Percentiles rank a stretch among this genome's conserved stretches.
Evolutionary conservation across 2,329 filamentous ascomycete genomes (phyloP).

Genomic region (Beauveria sp.): DNA sequence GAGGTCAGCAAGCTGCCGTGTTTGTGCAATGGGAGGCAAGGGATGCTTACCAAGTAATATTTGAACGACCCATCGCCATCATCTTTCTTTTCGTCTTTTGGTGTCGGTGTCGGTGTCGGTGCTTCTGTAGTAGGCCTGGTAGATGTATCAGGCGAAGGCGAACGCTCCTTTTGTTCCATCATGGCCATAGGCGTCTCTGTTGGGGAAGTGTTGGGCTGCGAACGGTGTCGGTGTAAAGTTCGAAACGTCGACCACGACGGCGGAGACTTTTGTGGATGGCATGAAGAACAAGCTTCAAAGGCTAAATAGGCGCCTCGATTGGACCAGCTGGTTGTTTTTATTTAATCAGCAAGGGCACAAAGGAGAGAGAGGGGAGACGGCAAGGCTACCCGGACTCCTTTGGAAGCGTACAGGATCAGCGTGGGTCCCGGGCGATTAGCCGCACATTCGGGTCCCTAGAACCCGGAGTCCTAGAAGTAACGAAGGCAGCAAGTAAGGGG

Average conservation of each 20-base stretch:
- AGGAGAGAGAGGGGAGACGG: not conserved
- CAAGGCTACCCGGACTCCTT: not conserved
- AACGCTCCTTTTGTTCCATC: not conserved
- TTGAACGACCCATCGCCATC: conserved; percentile 2
- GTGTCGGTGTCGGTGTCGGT: not conserved
- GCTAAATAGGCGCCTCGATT: not conserved
- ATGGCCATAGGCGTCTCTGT: not conserved
- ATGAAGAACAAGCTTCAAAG: no score
- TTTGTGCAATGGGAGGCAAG: not conserved
- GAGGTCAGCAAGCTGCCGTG: not conserved
- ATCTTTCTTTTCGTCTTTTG: not conserved
- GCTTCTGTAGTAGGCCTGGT: not conserved
- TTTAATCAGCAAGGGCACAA: not conserved
- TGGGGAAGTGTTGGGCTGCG: not conserved
- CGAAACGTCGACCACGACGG: not conserved
- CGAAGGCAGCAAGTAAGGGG: not conserved
- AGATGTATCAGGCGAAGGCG: not conserved
- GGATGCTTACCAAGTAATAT: conserved; percentile 7
- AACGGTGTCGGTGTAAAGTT: not conserved
- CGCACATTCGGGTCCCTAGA: not conserved
- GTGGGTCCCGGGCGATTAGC: not conserved
- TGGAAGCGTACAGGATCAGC: not conserved
- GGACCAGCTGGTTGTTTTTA: not conserved
- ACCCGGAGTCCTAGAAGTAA: not conserved
- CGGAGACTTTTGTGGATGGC: not conserved